Percentiles rank a stretch among this genome's conserved stretches.
phyloP scores from a whole-genome alignment of 768 basidiomycete genomes.

The Termitomyces sp. region DNA sequence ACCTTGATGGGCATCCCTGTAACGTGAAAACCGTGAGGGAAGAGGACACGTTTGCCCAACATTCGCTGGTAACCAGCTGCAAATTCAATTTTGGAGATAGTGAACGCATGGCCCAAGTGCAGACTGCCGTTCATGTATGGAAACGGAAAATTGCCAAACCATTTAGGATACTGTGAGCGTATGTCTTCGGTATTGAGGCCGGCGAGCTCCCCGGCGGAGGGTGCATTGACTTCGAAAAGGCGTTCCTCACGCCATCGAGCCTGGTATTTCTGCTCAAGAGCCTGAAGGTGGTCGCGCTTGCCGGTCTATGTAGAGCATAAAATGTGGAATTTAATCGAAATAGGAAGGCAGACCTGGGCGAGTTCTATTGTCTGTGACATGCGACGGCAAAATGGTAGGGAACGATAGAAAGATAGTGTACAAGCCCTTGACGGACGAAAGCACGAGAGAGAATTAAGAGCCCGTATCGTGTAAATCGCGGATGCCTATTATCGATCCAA shows the following conservation, averaged over 20 bases:
- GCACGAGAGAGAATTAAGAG: constrained; percentile 16
- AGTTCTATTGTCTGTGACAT: constrained; percentile 67
- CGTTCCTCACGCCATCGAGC: constrained; percentile 69
- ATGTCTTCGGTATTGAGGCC: constrained; percentile 64
- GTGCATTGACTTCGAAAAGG: constrained; percentile 84
- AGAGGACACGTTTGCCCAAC: constrained; percentile 90
- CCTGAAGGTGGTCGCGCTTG: constrained; percentile 85
- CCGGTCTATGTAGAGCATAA: constrained; percentile 61
- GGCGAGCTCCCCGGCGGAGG: constrained; percentile 56
- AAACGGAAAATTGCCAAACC: constrained; percentile 95
- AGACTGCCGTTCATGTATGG: constrained; percentile 99
- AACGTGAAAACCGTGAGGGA: constrained; percentile 97
- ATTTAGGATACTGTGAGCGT: constrained; percentile 81
- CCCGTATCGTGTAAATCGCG: constrained; percentile 15
- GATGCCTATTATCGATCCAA: constrained; percentile 13
- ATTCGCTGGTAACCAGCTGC: constrained; percentile 92
- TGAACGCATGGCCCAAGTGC: constrained; percentile 97
- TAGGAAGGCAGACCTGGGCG: constrained; percentile 40
- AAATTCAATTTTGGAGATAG: constrained; percentile 97
- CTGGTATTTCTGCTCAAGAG: constrained; percentile 84
- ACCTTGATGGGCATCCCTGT: constrained; percentile 99
- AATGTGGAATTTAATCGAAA: background rate
- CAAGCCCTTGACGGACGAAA: constrained; percentile 27
- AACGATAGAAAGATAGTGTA: constrained; percentile 24
- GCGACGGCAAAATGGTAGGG: constrained; percentile 12